A percentile compares a stretch with the other conserved stretches of the same genome.
Conservation (phyloP, 2,329 filamentous ascomycete genomes). For the Ceratocystis huliohia region DNA sequence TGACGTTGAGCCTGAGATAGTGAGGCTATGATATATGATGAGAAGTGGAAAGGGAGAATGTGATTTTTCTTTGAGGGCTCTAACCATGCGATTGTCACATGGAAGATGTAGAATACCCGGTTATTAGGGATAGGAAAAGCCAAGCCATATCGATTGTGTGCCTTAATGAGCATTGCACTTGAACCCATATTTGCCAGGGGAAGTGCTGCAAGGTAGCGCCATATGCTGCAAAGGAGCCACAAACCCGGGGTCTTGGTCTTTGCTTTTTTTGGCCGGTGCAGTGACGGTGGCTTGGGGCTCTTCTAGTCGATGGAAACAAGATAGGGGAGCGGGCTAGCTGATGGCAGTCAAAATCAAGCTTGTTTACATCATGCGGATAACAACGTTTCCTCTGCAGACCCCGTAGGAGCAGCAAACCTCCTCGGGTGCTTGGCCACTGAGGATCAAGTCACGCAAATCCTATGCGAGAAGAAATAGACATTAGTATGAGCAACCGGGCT, state of each 20-base stretch:
- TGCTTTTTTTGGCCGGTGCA: neutral
- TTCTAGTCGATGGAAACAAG: neutral
- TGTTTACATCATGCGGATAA: slow-evolving; percentile 33
- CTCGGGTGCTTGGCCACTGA: slow-evolving; percentile 36
- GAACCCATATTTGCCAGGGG: neutral
- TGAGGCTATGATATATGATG: neutral
- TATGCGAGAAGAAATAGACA: neutral
- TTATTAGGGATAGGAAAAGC: neutral
- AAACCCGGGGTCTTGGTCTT: neutral
- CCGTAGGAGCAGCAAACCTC: slow-evolving; percentile 44
- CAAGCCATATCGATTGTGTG: neutral
- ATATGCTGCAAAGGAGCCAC: neutral
- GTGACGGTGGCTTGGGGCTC: neutral
- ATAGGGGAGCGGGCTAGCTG: neutral
- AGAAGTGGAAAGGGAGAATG: neutral
- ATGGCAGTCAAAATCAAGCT: neutral
- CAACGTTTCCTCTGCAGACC: slow-evolving; percentile 38
- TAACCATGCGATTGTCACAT: neutral
- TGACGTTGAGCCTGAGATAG: neutral
- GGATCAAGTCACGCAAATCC: slow-evolving; percentile 31
- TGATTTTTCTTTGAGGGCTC: neutral
- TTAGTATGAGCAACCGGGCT: neutral
- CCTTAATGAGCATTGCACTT: neutral
- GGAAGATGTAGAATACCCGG: neutral
- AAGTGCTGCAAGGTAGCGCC: neutral